A percentile compares a stretch with the other conserved stretches of the same genome.
Evolutionary conservation across 805 yeast genomes (phyloP).

Genomic region (Starmerella geochares): DNA sequence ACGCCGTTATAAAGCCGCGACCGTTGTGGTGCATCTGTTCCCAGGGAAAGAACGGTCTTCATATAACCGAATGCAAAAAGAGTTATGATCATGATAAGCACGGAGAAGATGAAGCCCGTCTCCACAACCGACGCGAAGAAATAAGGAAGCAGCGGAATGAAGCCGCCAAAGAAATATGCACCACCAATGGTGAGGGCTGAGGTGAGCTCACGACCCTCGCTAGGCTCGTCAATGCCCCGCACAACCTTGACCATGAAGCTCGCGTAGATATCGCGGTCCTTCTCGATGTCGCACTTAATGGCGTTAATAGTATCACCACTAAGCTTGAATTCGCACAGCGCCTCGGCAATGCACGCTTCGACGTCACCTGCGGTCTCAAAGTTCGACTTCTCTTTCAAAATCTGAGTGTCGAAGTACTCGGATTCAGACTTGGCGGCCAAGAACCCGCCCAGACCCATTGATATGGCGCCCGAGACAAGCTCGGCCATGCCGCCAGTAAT

Average conservation of each 20-base stretch:
- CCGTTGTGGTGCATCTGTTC: constrained; percentile 51
- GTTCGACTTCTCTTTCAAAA: constrained; percentile 26
- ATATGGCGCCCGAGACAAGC: constrained; percentile 89
- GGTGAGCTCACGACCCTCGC: constrained; percentile 77
- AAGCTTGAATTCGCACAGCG: constrained; percentile 57
- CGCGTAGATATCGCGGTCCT: constrained; percentile 65
- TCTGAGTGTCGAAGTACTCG: constrained; percentile 29
- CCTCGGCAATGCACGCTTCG: constrained; percentile 71
- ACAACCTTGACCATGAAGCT: constrained; percentile 82
- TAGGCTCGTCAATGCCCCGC: constrained; percentile 90
- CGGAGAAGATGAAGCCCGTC: constrained; percentile 64
- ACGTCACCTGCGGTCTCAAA: constrained; percentile 33
- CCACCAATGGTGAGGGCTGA: constrained; percentile 85
- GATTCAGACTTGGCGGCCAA: constrained; percentile 84
- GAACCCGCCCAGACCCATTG: constrained; percentile 97
- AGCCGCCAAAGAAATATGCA: constrained; percentile 84
- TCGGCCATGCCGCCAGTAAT: constrained; percentile 98
- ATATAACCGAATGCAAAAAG: constrained; percentile 76
- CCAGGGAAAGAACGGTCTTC: constrained; percentile 78
- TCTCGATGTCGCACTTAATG: constrained; percentile 69
- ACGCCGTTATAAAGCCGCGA: constrained; percentile 56
- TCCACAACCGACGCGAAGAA: constrained; percentile 70
- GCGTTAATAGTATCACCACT: constrained; percentile 62
- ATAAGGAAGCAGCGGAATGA: constrained; percentile 82
- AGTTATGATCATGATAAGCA: constrained; percentile 72